Conservation (phyloP, 768 basidiomycete genomes). For the Rhodotorula taiwanensis region DNA sequence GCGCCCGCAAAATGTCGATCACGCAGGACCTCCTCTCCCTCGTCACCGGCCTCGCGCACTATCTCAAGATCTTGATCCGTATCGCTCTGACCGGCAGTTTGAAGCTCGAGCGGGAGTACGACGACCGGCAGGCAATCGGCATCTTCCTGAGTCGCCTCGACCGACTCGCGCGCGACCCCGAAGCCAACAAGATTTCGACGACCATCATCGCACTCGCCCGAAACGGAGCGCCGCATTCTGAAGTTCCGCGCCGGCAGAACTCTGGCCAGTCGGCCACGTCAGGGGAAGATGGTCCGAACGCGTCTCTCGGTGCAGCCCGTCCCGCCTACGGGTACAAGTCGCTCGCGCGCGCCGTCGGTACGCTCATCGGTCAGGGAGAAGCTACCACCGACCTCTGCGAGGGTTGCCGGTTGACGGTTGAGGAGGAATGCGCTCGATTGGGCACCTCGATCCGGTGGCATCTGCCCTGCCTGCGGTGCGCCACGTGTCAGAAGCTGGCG, state of each 20-base stretch:
- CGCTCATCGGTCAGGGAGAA: slow-evolving; percentile 46
- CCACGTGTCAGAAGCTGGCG: slow-evolving; percentile 67
- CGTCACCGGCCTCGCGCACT: slow-evolving; percentile 97
- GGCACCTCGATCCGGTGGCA: slow-evolving; percentile 99
- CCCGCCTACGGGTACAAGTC: slow-evolving; percentile 42
- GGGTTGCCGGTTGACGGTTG: slow-evolving; percentile 79
- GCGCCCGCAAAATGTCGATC: slow-evolving; percentile 84
- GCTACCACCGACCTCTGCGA: slow-evolving; percentile 78
- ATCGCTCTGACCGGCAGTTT: slow-evolving; percentile 93
- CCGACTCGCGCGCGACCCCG: slow-evolving; percentile 60
- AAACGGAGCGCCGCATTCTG: not conserved
- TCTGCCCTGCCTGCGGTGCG: slow-evolving; percentile 82
- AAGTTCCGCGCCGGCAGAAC: slow-evolving; percentile 8
- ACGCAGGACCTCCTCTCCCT: slow-evolving; percentile 93
- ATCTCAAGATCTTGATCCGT: slow-evolving; percentile 97
- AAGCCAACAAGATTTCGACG: slow-evolving; percentile 41
- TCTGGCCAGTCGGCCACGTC: slow-evolving; percentile 31
- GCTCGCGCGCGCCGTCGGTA: slow-evolving; percentile 35
- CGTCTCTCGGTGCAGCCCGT: not conserved
- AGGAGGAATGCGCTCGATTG: slow-evolving; percentile 91
- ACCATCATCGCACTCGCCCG: slow-evolving; percentile 17
- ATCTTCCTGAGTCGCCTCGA: slow-evolving; percentile 90
- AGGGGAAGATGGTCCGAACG: not conserved
- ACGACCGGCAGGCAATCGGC: slow-evolving; percentile 71
- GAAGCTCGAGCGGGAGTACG: slow-evolving; percentile 86